phyloP scores from a whole-genome alignment of 1,139 yeast genomes.

The Suhomyces wounanorum region DNA sequence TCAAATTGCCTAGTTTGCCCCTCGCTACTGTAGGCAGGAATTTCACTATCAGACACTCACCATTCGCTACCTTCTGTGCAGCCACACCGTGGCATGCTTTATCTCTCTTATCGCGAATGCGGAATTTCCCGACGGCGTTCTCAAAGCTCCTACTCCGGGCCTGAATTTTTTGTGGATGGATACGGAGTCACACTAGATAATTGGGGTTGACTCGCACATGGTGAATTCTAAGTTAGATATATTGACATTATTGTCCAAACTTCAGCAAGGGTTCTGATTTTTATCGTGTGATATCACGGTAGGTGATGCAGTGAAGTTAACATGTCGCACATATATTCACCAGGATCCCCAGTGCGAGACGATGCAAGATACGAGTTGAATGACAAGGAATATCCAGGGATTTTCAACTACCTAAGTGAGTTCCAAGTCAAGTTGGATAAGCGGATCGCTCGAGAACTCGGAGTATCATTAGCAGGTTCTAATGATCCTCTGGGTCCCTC shows the following conservation, averaged over 20 bases:
- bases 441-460: not conserved
- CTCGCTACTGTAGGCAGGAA: conserved; percentile 3
- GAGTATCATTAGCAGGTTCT: conserved; percentile 11
- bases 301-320: not conserved
- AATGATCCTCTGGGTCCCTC: conserved; percentile 12
- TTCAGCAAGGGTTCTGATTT: not conserved
- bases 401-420: conserved; percentile 18
- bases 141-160: conserved; percentile 7
- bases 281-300: not conserved
- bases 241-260: not conserved
- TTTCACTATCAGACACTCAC: conserved; percentile 7
- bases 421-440: conserved; percentile 19
- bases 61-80: conserved; percentile 3
- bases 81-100: conserved; percentile 4
- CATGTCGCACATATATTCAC: conserved; percentile 4
- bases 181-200: conserved; percentile 5
- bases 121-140: conserved; percentile 7
- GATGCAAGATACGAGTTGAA: conserved; percentile 9
- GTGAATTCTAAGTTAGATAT: not conserved
- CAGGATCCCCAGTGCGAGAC: conserved; percentile 1
- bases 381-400: conserved; percentile 17
- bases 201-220: conserved; percentile 2
- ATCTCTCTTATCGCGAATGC: conserved; percentile 7
- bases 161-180: conserved; percentile 4
- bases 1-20: not conserved